Evolutionary conservation across 768 basidiomycete species (phyloP).

Genomic region (Clavulina sp.): DNA sequence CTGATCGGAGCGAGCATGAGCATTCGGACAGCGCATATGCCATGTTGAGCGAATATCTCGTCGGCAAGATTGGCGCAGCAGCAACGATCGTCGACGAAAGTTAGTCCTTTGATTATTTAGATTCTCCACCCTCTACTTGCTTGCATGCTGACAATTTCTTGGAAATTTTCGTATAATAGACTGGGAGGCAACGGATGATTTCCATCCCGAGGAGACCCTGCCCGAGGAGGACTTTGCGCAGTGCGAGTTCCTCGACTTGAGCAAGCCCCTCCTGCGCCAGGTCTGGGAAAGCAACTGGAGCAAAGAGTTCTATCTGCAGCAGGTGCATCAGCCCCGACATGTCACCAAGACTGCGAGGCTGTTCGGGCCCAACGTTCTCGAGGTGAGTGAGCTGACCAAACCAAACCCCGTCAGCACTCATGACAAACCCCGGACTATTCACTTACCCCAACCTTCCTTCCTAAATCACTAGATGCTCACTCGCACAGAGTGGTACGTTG

Average conservation of each 20-base stretch:
- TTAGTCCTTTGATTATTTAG: slow-evolving; percentile 21
- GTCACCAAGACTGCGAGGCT: slow-evolving; percentile 66
- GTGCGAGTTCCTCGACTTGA: slow-evolving; percentile 82
- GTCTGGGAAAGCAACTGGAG: slow-evolving; percentile 80
- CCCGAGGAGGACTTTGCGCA: slow-evolving; percentile 63
- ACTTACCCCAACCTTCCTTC: not conserved
- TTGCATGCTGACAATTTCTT: not conserved
- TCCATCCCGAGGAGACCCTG: slow-evolving; percentile 83
- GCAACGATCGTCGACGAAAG: slow-evolving; percentile 65
- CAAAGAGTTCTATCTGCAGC: slow-evolving; percentile 89
- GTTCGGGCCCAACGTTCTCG: slow-evolving; percentile 66
- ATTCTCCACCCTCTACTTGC: not conserved
- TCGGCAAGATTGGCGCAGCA: slow-evolving; percentile 66
- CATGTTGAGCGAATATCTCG: slow-evolving; percentile 73
- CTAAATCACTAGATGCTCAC: slow-evolving; percentile 42
- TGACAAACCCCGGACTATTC: not conserved
- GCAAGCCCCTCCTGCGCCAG: slow-evolving; percentile 65
- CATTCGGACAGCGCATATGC: slow-evolving; percentile 86
- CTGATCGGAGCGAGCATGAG: slow-evolving; percentile 59
- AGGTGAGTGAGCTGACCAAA: slow-evolving; percentile 31
- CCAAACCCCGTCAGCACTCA: not conserved
- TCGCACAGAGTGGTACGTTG: slow-evolving; percentile 81
- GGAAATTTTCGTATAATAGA: slow-evolving; percentile 30
- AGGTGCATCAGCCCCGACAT: slow-evolving; percentile 94
- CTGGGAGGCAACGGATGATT: slow-evolving; percentile 81